These are phyloP conservation scores for Lepidium africanum DNA, from an alignment of 345 rosid genomes.

Conservation along the genomic window DNA sequence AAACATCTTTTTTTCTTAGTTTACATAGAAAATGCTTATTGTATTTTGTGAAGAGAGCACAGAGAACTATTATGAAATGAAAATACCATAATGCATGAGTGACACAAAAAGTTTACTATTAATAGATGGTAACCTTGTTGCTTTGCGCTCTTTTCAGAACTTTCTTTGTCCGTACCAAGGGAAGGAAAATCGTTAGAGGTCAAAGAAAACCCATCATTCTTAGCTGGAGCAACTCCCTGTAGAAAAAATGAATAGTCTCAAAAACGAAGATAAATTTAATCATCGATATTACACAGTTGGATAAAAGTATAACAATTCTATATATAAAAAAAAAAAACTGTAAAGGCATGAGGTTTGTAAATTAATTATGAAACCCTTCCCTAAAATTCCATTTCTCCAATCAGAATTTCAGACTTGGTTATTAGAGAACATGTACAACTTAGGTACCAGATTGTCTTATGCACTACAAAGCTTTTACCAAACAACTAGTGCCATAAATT, in stretches of 20 bases:
- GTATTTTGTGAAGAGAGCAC: background rate
- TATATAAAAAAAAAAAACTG: background rate
- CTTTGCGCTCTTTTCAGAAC: constrained; percentile 42
- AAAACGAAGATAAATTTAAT: background rate
- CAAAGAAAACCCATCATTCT: constrained; percentile 77
- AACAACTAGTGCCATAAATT: background rate
- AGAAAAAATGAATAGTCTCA: constrained; percentile 9
- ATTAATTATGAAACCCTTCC: constrained; percentile 5
- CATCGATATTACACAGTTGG: background rate
- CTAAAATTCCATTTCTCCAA: background rate
- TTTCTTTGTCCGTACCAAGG: constrained; percentile 80
- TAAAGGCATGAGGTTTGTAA: background rate
- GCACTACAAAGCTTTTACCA: constrained; percentile 3
- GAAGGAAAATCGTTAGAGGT: constrained; percentile 92
- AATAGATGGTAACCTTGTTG: constrained; percentile 53
- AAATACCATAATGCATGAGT: constrained; percentile 6
- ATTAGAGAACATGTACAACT: background rate
- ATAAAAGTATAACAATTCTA: constrained; percentile 5
- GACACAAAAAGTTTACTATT: background rate
- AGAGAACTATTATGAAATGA: background rate
- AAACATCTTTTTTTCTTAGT: background rate
- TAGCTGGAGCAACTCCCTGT: constrained; percentile 61
- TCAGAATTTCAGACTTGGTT: background rate
- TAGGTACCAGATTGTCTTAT: background rate
- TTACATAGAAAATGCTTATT: background rate